Percentiles rank a stretch among this genome's conserved stretches.
phyloP scores from a whole-genome alignment of 2,329 filamentous ascomycete genomes.

The Trichoderma asperellum region DNA sequence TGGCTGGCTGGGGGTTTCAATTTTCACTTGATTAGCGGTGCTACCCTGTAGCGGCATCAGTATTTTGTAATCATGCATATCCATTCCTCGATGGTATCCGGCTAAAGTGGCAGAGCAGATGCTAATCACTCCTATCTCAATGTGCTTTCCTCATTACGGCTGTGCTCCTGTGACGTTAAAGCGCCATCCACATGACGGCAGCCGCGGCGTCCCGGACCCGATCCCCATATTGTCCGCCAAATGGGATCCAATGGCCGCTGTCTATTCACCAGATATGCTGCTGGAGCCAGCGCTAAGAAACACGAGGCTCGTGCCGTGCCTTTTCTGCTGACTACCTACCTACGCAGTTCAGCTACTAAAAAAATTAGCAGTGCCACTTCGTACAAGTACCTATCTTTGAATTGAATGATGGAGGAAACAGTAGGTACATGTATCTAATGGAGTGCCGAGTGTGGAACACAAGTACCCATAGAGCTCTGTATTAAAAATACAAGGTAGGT shows the following conservation, averaged over 20 bases:
- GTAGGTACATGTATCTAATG: not conserved
- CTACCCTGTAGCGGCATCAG: not conserved
- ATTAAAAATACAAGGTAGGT: not conserved
- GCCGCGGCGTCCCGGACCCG: constrained; percentile 13
- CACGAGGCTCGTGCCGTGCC: constrained; percentile 29
- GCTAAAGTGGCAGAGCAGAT: constrained; percentile 4
- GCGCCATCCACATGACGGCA: constrained; percentile 12
- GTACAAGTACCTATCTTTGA: not conserved
- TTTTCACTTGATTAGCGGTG: constrained; percentile 2
- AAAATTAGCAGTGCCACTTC: not conserved
- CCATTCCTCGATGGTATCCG: not conserved
- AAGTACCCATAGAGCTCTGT: not conserved
- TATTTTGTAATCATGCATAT: constrained; percentile 12
- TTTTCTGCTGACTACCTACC: constrained; percentile 21
- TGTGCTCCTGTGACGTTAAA: not conserved
- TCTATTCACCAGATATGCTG: constrained; percentile 8
- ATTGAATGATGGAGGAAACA: not conserved
- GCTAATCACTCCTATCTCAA: not conserved
- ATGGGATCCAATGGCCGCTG: not conserved
- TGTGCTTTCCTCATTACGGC: not conserved
- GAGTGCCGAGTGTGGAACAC: not conserved
- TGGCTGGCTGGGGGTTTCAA: constrained; percentile 8
- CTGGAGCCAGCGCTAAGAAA: constrained; percentile 21
- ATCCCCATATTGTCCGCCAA: constrained; percentile 18
- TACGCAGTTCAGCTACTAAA: not conserved